Base-by-base conservation (phyloP, 805 yeast species). In the Nakazawaea wyomingensis region DNA sequence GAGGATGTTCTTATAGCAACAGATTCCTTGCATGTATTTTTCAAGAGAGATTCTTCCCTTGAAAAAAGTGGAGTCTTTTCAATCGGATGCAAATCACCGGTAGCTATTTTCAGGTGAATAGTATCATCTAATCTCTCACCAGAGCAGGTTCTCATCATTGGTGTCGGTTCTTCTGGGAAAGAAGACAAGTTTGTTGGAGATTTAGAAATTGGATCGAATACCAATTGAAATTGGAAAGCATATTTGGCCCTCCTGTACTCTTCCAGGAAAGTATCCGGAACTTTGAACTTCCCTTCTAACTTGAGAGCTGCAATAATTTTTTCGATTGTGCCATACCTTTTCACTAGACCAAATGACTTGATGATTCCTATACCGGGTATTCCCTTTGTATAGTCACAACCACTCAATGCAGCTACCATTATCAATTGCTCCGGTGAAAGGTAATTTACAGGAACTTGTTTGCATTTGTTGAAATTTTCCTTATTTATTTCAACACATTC, bases 341-440 rank as follows among this genome's bases (percentile, higher is more conserved):
- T 67, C 2, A 87, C 80, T 34, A 83, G 57, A 32, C 64, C 66
- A 42, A 84, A 74, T 0, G 97, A 95, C 21, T 82, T 85, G 35
- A 79, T 76, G 8, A 89, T 69, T 0, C 99, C 99, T 13, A 91
- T 71, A 2, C 84, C 82, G 0, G 83, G 75, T 5, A 93, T 68
- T 0, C 99, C 99, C 43, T 78, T 78, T 0, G 96, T 86, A 56
- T 93, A 93, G 60, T 93, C 99, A 64, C 99, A 93, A 0, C 99
- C 99, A n/a, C 96, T 78, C 4, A 93, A 57, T 51, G 90, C 82
- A 2, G 96, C 98, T 62, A 87, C 76, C 33, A 80, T 68, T 37
- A 93, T 69, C 41, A 87, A 59, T 52, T 87, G 86, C 8, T 72
- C 75, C 21, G 65, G 73, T 17, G 71, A 59, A 51, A 82, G 70